A percentile compares a stretch with the other conserved stretches of the same genome.
Evolutionary conservation across 108 stramenopile genomes (phyloP).

Genomic region (Cyclotella atomus): DNA sequence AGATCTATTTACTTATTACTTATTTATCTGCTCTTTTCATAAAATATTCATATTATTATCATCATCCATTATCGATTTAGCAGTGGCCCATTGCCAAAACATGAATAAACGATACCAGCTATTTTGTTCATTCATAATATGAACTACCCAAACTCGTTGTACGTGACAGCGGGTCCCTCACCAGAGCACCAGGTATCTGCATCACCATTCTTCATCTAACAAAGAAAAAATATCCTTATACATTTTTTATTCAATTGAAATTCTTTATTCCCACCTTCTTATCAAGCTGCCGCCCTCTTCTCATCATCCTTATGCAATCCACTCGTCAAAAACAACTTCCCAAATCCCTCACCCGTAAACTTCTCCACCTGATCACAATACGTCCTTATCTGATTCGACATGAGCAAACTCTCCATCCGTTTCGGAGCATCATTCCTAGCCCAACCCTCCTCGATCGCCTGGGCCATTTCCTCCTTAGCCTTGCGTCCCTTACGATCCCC

Average conservation of each 20-base stretch:
- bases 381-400: conserved; percentile 88
- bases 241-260: background rate
- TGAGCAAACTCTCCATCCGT: conserved; percentile 91
- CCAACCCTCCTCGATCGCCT: conserved; percentile 57
- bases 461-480: conserved; percentile 51
- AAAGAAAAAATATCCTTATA: no score
- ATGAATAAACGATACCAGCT: no score
- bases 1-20: no score
- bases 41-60: no score
- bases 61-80: no score
- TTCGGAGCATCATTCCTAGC: conserved; percentile 70
- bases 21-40: no score
- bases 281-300: conserved; percentile 15
- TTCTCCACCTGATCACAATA: conserved; percentile 95
- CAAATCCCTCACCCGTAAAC: conserved; percentile 84
- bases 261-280: background rate
- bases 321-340: conserved; percentile 90
- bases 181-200: no score
- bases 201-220: no score
- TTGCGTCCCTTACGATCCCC: conserved; percentile 53
- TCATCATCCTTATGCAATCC: conserved; percentile 83
- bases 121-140: no score
- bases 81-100: no score
- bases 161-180: no score
- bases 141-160: no score